Evolutionary conservation across 805 yeast genomes (phyloP).

Genomic region (Lipomyces yamadae): DNA sequence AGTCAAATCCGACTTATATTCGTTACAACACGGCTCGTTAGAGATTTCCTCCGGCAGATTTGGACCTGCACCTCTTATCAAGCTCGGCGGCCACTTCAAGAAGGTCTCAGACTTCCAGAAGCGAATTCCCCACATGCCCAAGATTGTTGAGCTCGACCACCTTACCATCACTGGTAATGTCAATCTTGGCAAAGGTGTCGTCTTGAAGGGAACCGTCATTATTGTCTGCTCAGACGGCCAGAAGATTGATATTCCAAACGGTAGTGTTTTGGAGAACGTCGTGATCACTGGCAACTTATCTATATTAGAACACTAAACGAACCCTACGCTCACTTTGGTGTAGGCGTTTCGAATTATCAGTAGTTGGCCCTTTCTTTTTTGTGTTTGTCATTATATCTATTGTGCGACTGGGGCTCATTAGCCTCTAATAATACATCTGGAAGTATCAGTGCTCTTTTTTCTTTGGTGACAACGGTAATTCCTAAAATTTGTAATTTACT

Average conservation of each 20-base stretch:
- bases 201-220: conserved; percentile 95
- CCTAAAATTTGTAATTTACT: background rate
- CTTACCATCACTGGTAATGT: conserved; percentile 98
- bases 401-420: background rate
- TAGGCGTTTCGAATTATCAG: background rate
- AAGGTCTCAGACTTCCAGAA: conserved; percentile 89
- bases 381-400: background rate
- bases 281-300: conserved; percentile 96
- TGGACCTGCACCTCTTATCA: conserved; percentile 90
- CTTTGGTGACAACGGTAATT: background rate
- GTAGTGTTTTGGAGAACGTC: conserved; percentile 91
- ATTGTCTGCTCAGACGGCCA: conserved; percentile 97
- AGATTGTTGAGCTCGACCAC: conserved; percentile 94
- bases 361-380: background rate
- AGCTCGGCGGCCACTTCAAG: conserved; percentile 95
- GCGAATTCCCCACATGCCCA: conserved; percentile 94
- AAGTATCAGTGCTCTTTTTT: background rate
- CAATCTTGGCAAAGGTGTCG: conserved; percentile 82
- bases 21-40: conserved; percentile 88
- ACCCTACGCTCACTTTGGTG: background rate
- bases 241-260: conserved; percentile 96
- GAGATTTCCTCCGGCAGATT: conserved; percentile 82
- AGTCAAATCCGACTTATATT: conserved; percentile 93
- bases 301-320: conserved; percentile 77
- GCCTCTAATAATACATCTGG: background rate